Evolutionary conservation across 192 early-diverging fungal species (phyloP).

Genomic region (Podila epicladia): DNA sequence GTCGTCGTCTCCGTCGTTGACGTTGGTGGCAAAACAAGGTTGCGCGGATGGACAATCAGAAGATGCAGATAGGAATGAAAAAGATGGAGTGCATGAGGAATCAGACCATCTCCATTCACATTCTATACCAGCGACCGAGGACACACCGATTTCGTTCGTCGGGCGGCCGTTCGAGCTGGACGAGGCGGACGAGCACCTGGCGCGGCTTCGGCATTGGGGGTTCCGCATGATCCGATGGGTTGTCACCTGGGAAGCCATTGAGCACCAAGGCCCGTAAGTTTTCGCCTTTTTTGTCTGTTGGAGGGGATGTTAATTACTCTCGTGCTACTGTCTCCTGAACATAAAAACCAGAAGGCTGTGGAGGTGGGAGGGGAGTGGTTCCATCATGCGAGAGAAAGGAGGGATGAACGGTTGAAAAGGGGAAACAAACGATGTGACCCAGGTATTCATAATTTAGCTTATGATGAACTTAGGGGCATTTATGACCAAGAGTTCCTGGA

Average conservation of each 20-base stretch:
- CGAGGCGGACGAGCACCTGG: constrained; percentile 77
- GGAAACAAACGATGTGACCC: too few relatives aligned
- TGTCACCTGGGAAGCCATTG: constrained; percentile 82
- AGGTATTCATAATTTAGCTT: not conserved
- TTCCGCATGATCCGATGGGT: constrained; percentile 77
- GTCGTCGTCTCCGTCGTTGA: not conserved
- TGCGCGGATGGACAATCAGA: not conserved
- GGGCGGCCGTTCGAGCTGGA: constrained; percentile 76
- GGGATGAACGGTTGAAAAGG: not conserved
- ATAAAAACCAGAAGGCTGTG: too few relatives aligned
- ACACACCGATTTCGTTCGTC: constrained; percentile 68
- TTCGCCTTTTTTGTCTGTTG: not conserved
- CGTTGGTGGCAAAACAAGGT: not conserved
- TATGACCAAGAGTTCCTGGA: constrained; percentile 65
- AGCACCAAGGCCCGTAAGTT: constrained; percentile 65
- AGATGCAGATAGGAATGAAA: not conserved
- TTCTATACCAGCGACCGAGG: not conserved
- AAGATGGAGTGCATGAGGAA: not conserved
- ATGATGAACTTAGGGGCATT: constrained; percentile 37
- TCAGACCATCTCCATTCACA: not conserved
- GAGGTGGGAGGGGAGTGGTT: too few relatives aligned
- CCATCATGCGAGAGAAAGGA: too few relatives aligned
- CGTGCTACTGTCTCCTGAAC: not conserved
- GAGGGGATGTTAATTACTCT: too few relatives aligned
- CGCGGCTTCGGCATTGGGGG: constrained; percentile 71